Conservation (phyloP, 495 filamentous ascomycete species). For the Acidiella bohemica region DNA sequence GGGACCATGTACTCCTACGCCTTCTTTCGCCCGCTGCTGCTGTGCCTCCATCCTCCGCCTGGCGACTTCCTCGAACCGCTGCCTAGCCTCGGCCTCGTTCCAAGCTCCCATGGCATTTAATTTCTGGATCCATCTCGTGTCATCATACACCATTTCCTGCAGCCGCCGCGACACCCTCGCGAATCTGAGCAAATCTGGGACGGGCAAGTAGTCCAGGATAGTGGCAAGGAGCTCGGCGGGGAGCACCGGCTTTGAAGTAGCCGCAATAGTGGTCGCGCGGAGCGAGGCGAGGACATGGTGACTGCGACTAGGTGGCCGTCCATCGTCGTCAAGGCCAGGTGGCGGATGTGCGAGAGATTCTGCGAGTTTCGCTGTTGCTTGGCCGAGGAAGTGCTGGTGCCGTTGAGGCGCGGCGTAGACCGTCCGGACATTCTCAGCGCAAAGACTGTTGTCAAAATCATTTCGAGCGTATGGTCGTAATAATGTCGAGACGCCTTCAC, state of each 20-base stretch:
- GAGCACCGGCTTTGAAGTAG: conserved; percentile 57
- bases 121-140: conserved; percentile 81
- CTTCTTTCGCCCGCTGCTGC: conserved; percentile 37
- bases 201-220: conserved; percentile 78
- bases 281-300: conserved; percentile 49
- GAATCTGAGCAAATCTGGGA: conserved; percentile 69
- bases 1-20: conserved; percentile 30
- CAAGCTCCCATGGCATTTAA: conserved; percentile 79
- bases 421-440: too few relatives aligned
- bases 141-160: conserved; percentile 98
- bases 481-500: too few relatives aligned
- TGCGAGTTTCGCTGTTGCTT: not conserved
- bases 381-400: too few relatives aligned
- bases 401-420: not conserved
- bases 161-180: conserved; percentile 80
- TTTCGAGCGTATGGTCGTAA: too few relatives aligned
- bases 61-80: conserved; percentile 60
- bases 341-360: conserved; percentile 9
- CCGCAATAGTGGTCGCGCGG: conserved; percentile 60
- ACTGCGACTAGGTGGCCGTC: conserved; percentile 1
- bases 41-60: conserved; percentile 50
- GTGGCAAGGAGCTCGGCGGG: conserved; percentile 81
- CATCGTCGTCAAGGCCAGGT: conserved; percentile 1
- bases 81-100: conserved; percentile 78
- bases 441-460: too few relatives aligned